Evolutionary conservation across 768 basidiomycete genomes (phyloP).

Genomic region (Leccinum subgranulosum): DNA sequence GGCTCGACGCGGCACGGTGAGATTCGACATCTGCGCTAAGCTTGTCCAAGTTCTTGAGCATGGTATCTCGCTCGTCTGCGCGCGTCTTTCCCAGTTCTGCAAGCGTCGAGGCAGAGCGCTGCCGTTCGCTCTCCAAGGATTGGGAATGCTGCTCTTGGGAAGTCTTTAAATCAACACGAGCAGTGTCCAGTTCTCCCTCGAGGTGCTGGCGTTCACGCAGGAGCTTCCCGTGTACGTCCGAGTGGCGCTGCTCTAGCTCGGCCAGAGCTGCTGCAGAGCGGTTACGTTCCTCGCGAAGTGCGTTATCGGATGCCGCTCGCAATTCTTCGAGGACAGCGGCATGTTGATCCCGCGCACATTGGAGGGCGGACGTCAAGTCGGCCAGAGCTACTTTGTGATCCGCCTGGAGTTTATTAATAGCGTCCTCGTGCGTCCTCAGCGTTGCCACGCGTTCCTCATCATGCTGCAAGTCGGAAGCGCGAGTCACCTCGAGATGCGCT

Average conservation of each 20-base stretch:
- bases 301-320: constrained; percentile 30
- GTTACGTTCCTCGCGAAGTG: constrained; percentile 46
- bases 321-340: constrained; percentile 36
- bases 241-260: constrained; percentile 49
- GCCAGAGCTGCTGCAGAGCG: constrained; percentile 43
- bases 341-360: constrained; percentile 36
- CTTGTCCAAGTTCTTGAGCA: constrained; percentile 46
- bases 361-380: constrained; percentile 38
- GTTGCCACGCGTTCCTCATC: constrained; percentile 38
- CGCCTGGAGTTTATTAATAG: constrained; percentile 36
- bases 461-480: constrained; percentile 25
- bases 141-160: constrained; percentile 15
- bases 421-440: constrained; percentile 42
- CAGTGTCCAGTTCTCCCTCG: constrained; percentile 53
- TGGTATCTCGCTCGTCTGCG: constrained; percentile 22
- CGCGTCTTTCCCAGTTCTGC: constrained; percentile 16
- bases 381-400: constrained; percentile 49
- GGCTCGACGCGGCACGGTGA: constrained; percentile 46
- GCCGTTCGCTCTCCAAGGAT: constrained; percentile 27
- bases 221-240: constrained; percentile 44
- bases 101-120: constrained; percentile 20
- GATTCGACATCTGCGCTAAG: constrained; percentile 52
- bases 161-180: constrained; percentile 43
- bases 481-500: constrained; percentile 43
- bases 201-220: constrained; percentile 36